Conservation (phyloP, 768 basidiomycete species). For the Lentinula boryana region DNA sequence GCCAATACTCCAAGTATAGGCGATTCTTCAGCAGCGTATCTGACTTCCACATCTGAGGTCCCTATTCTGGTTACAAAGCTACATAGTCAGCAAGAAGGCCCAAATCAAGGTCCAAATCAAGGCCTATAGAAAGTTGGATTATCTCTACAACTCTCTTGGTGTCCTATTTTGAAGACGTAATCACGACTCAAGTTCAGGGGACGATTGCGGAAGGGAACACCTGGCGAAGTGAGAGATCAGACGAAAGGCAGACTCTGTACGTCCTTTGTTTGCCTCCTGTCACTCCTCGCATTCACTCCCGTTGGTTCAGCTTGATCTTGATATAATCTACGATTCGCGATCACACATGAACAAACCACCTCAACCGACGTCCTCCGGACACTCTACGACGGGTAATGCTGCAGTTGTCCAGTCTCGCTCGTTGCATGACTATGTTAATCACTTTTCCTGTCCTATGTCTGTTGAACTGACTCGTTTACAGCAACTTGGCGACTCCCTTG, state of each 20-base stretch:
- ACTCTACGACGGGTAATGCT: background rate
- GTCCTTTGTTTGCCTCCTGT: background rate
- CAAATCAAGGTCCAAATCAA: no score
- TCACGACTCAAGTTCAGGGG: background rate
- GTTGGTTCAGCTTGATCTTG: background rate
- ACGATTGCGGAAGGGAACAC: background rate
- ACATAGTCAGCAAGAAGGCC: no score
- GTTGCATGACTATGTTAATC: constrained; percentile 60
- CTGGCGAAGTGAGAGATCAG: background rate
- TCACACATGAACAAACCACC: background rate
- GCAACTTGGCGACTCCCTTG: constrained; percentile 97
- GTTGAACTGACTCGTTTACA: constrained; percentile 20
- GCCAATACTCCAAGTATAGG: background rate
- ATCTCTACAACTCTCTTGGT: no score
- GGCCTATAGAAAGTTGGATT: no score
- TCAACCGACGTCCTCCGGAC: background rate
- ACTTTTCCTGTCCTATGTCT: background rate
- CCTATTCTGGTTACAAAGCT: background rate
- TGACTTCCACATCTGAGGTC: background rate
- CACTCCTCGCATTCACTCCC: background rate
- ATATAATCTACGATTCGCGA: background rate
- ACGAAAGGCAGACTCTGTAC: background rate
- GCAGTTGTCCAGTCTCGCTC: constrained; percentile 12
- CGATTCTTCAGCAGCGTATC: background rate
- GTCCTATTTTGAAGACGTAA: no score